Percentiles rank a stretch among this genome's conserved stretches.
Evolutionary conservation across 352 stramenopile species (phyloP).

Genomic region (Nothophytophthora sp.): DNA sequence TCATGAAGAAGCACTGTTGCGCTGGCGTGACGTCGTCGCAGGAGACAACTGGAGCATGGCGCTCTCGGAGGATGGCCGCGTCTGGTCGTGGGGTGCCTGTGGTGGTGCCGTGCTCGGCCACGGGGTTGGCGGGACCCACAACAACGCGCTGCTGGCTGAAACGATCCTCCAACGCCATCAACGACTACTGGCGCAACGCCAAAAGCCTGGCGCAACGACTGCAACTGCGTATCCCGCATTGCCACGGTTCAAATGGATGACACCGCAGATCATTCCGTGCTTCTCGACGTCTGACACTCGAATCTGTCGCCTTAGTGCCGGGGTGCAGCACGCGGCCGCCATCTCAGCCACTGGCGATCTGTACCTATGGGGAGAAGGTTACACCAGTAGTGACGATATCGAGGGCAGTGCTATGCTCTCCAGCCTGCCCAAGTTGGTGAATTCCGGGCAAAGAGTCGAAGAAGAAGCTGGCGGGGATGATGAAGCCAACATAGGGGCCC

Average conservation of each 20-base stretch:
- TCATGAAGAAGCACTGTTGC: constrained; percentile 2
- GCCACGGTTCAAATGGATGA: constrained; percentile 43
- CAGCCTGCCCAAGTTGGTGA: constrained; percentile 24
- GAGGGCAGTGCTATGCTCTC: constrained; percentile 12
- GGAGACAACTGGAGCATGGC: constrained; percentile 84
- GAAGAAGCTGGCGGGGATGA: background rate
- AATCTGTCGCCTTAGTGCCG: constrained; percentile 77
- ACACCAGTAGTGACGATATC: background rate
- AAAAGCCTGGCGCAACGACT: background rate
- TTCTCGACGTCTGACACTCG: constrained; percentile 33
- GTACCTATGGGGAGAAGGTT: constrained; percentile 86
- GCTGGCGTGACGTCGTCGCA: constrained; percentile 52
- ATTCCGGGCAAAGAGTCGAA: constrained; percentile 14
- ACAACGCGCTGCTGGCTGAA: constrained; percentile 29
- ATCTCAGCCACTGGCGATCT: constrained; percentile 88
- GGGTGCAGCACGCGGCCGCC: constrained; percentile 83
- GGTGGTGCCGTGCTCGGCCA: constrained; percentile 69
- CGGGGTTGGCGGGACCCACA: constrained; percentile 16
- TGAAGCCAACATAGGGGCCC: constrained; percentile 16
- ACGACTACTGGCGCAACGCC: constrained; percentile 23
- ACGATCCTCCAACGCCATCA: constrained; percentile 47
- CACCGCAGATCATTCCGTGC: constrained; percentile 40
- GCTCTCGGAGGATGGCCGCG: constrained; percentile 53
- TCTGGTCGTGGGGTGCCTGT: constrained; percentile 84
- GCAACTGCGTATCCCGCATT: constrained; percentile 8